Percentiles rank a stretch among this genome's conserved stretches.
phyloP scores from a whole-genome alignment of 306 rosid genomes.

The Medicago ruthenica region DNA sequence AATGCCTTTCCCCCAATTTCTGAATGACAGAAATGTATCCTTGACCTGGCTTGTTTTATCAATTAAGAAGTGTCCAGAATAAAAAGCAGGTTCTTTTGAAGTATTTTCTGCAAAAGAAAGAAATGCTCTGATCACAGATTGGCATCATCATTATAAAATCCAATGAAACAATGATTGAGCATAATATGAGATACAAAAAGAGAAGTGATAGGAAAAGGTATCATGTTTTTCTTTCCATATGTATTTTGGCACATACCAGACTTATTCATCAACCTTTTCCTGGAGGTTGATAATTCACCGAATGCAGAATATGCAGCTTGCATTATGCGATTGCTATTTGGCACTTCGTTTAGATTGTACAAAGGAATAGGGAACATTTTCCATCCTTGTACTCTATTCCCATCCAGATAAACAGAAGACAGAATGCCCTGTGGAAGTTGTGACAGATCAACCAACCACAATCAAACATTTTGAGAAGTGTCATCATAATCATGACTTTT shows the following conservation, averaged over 20 bases:
- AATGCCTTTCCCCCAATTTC: constrained; percentile 85
- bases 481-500: constrained; percentile 42
- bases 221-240: constrained; percentile 8
- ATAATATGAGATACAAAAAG: constrained; percentile 31
- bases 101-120: constrained; percentile 58
- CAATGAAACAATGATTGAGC: constrained; percentile 21
- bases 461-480: constrained; percentile 15
- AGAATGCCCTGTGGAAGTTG: constrained; percentile 76
- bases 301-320: constrained; percentile 54
- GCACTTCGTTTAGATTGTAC: constrained; percentile 69
- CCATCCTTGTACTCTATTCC: constrained; percentile 60
- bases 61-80: constrained; percentile 69
- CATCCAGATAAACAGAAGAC: constrained; percentile 79
- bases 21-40: constrained; percentile 83
- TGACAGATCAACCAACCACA: constrained; percentile 39
- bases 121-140: constrained; percentile 33
- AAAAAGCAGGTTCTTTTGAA: constrained; percentile 74
- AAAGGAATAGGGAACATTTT: constrained; percentile 74
- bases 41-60: constrained; percentile 55
- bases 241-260: constrained; percentile 51
- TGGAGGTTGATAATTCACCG: constrained; percentile 38
- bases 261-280: constrained; percentile 49
- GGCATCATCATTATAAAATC: constrained; percentile 26
- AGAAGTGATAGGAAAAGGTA: constrained; percentile 21
- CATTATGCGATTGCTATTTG: constrained; percentile 51